Conservation (phyloP, 2,329 filamentous ascomycete genomes). For the Aspergillus brunneoviolaceus region DNA sequence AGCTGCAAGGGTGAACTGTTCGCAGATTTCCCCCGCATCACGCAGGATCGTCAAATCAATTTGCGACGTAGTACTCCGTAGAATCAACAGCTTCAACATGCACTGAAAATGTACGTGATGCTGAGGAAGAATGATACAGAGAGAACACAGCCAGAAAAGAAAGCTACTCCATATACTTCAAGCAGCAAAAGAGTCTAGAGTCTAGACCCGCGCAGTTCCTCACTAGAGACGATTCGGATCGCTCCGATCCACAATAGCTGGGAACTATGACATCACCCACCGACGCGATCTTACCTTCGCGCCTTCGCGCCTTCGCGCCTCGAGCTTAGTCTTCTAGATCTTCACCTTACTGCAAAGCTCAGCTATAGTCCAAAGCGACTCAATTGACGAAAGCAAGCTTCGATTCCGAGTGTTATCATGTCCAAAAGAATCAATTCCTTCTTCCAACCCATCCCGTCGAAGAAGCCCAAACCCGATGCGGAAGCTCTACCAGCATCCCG, state of each 20-base stretch:
- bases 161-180: neutral
- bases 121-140: neutral
- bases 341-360: neutral
- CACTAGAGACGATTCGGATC: neutral
- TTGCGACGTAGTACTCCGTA: too few species aligned
- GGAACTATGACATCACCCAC: slow-evolving; percentile 3
- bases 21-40: neutral
- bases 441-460: slow-evolving; percentile 54
- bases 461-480: slow-evolving; percentile 29
- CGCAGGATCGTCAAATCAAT: neutral
- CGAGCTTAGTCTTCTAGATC: neutral
- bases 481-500: neutral
- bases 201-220: neutral
- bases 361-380: neutral
- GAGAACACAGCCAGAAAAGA: too few species aligned
- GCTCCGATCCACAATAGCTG: neutral
- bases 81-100: neutral
- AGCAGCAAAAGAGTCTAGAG: neutral
- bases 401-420: slow-evolving; percentile 22
- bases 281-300: neutral
- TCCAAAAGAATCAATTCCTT: slow-evolving; percentile 68
- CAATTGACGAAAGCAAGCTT: neutral
- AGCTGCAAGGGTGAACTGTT: neutral
- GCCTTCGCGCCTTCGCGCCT: neutral
- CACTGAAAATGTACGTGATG: neutral